phyloP scores from a whole-genome alignment of 1,284 basidiomycete genomes.

The Polyporus tsugae region DNA sequence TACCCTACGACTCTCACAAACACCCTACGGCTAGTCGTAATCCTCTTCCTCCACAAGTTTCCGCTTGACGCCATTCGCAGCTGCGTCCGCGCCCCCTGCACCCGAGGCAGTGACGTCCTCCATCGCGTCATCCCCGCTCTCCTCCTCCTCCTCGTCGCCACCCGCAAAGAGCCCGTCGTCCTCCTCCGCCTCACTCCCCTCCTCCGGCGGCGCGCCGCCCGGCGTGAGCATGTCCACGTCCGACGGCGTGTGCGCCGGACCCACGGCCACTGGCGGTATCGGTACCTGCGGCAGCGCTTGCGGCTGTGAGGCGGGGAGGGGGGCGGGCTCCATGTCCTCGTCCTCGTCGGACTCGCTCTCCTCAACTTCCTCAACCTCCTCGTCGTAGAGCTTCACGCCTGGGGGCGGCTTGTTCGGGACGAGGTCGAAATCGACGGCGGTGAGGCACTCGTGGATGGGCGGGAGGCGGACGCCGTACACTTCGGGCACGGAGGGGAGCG shows the following conservation, averaged over 20 bases:
- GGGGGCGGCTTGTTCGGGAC: slow-evolving; percentile 88
- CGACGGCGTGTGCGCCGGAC: slow-evolving; percentile 64
- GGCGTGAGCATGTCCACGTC: slow-evolving; percentile 69
- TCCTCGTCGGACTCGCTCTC: slow-evolving; percentile 73
- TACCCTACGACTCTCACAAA: background rate
- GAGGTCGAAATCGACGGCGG: slow-evolving; percentile 92
- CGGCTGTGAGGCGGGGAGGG: slow-evolving; percentile 42
- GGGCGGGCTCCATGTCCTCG: slow-evolving; percentile 67
- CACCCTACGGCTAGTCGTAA: slow-evolving; percentile 63
- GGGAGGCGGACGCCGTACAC: slow-evolving; percentile 94
- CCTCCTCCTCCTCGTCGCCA: slow-evolving; percentile 74
- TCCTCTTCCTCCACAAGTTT: slow-evolving; percentile 87
- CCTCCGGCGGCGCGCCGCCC: slow-evolving; percentile 59
- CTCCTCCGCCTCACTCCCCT: slow-evolving; percentile 71
- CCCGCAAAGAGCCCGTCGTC: slow-evolving; percentile 70
- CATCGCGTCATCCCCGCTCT: slow-evolving; percentile 77
- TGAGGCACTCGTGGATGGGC: slow-evolving; percentile 83
- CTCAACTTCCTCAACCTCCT: slow-evolving; percentile 81
- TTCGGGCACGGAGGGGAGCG: slow-evolving; percentile 93
- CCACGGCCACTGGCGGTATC: slow-evolving; percentile 51
- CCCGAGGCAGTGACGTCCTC: slow-evolving; percentile 70
- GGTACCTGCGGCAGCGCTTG: background rate
- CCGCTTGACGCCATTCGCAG: slow-evolving; percentile 72
- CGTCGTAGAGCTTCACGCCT: slow-evolving; percentile 75
- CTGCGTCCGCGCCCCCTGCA: slow-evolving; percentile 37